Evolutionary conservation across 305 asterid species (phyloP), one percentile per base, ranked within the genome.

Genomic region (Lippia alba): DNA sequence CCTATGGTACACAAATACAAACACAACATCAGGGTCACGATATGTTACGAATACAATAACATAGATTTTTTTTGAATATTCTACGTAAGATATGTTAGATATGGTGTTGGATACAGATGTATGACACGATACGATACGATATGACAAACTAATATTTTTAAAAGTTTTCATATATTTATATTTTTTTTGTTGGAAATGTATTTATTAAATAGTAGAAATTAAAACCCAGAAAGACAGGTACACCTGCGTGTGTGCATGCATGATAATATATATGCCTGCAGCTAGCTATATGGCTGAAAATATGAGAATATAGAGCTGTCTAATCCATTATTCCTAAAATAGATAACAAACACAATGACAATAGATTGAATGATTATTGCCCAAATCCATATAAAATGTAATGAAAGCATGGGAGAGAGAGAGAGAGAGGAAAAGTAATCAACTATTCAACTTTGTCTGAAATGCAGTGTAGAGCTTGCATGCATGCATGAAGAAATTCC

Each of bases 331-430:
- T 84, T 77, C 82, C 75, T 46, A 48, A 50, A 69, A 55, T 80
- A 66, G 66, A 24, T 51, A 17, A 51, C 46, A 79, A 76, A 80
- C 75, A 78, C 83, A 72, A 71, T 64, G 74, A 34, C 34, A 78
- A 60, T 77, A 76, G 87, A 30, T 77, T 73, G 76, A 87, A 86
- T 78, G 81, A 81, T 83, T 74, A 78, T 30, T 70, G 76, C 67
- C 82, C 86, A 81, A 84, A 80, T 90, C 81, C 83, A 67, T 87
- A 79, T 84, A 79, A 79, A 72, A 71, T 18, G 77, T 70, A 8
- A 36, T 74, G 59, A 76, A 72, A 64, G 79, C 74, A 62, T 0
- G 66, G 50, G 73, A 0, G 45, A 69, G 58, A 24, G 70, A 55
- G 75, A 64, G 61, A 36, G 19, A 15, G 54, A 63, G 4, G 1